Evolutionary conservation across 768 basidiomycete species (phyloP).

Genomic region (Suillus weaverae): DNA sequence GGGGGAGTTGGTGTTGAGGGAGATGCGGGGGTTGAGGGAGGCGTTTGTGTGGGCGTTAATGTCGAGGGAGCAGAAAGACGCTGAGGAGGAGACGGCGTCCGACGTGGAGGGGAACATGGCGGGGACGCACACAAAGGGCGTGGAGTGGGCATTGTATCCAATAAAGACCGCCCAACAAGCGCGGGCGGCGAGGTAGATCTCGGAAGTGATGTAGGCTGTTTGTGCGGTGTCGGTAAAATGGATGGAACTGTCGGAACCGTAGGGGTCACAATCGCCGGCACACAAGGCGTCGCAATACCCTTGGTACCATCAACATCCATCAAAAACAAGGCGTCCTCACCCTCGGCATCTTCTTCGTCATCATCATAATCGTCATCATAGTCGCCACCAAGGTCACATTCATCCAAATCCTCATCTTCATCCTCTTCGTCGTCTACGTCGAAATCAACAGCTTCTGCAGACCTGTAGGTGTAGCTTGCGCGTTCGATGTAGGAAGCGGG

Average conservation of each 20-base stretch:
- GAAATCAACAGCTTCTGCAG: constrained; percentile 23
- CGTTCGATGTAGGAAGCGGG: constrained; percentile 15
- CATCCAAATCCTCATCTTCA: constrained; percentile 33
- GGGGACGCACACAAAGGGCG: not conserved
- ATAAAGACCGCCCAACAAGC: not conserved
- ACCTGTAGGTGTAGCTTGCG: constrained; percentile 32
- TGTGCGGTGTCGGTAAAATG: not conserved
- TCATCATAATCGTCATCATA: constrained; percentile 20
- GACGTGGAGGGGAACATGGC: not conserved
- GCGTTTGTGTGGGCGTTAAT: not conserved
- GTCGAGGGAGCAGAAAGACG: not conserved
- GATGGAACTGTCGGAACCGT: not conserved
- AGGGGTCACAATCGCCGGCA: not conserved
- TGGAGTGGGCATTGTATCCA: not conserved
- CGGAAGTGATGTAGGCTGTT: not conserved
- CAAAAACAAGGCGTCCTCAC: not conserved
- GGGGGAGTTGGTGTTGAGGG: not conserved
- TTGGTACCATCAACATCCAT: not conserved
- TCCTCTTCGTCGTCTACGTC: constrained; percentile 31
- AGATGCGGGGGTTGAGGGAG: not conserved
- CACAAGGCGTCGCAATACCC: not conserved
- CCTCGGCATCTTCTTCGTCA: constrained; percentile 15
- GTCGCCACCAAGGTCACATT: constrained; percentile 21
- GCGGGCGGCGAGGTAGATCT: not conserved
- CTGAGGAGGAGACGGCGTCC: not conserved